Evolutionary conservation across 1,284 basidiomycete genomes (phyloP).

Genomic region (Sphaerobolus stellatus): DNA sequence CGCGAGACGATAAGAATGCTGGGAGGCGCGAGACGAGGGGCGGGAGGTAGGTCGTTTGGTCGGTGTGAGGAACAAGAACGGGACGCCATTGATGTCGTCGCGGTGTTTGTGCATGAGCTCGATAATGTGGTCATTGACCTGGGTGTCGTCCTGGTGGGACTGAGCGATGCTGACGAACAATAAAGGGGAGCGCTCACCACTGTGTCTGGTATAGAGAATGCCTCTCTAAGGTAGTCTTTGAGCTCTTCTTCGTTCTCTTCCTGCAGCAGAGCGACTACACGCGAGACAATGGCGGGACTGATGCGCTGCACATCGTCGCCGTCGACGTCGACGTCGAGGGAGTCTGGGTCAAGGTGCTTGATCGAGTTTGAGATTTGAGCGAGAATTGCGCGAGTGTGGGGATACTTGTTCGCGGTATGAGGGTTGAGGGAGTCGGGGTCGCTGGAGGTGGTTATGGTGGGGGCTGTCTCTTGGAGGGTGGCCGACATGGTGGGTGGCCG

Average conservation of each 20-base stretch:
- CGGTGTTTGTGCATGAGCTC: conserved; percentile 86
- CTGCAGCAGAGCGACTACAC: conserved; percentile 69
- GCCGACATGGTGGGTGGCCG: conserved; percentile 4
- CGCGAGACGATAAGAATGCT: conserved; percentile 60
- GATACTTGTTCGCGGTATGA: conserved; percentile 47
- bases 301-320: conserved; percentile 54
- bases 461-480: neutral
- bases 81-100: conserved; percentile 78
- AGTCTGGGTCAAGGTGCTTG: conserved; percentile 3
- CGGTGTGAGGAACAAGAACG: conserved; percentile 77
- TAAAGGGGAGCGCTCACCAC: conserved; percentile 50
- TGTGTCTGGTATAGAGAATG: conserved; percentile 72
- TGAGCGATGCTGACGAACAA: conserved; percentile 19
- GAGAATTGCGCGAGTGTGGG: conserved; percentile 77
- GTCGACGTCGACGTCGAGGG: conserved; percentile 35
- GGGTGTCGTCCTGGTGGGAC: conserved; percentile 29
- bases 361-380: conserved; percentile 49
- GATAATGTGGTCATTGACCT: conserved; percentile 76
- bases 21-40: conserved; percentile 77
- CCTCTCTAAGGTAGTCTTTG: conserved; percentile 69
- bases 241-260: conserved; percentile 85
- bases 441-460: conserved; percentile 1
- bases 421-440: neutral
- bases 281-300: conserved; percentile 57
- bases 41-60: conserved; percentile 76